Evolutionary conservation across 495 filamentous ascomycete species (phyloP).

Genomic region (Astrocystis sublimbata): DNA sequence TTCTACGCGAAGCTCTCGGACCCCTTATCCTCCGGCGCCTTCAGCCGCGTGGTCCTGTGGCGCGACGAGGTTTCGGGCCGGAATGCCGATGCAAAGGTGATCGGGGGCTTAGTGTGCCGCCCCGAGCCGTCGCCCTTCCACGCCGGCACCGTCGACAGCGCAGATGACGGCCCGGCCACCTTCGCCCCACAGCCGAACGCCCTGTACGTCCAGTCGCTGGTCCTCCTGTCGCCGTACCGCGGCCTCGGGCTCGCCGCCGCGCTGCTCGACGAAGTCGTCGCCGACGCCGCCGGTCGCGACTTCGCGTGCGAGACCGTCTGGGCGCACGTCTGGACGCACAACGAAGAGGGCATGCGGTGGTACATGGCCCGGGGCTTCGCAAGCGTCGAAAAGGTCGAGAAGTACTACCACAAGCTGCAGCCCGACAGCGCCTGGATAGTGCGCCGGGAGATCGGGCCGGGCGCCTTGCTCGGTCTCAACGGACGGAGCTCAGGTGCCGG

Average conservation of each 20-base stretch:
- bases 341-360: slow-evolving; percentile 83
- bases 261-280: slow-evolving; percentile 62
- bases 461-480: slow-evolving; percentile 7
- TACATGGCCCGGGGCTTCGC: slow-evolving; percentile 81
- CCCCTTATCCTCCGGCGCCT: slow-evolving; percentile 62
- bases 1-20: slow-evolving; percentile 81
- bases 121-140: slow-evolving; percentile 56
- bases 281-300: slow-evolving; percentile 37
- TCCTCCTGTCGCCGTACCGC: slow-evolving; percentile 80
- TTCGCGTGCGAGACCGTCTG: slow-evolving; percentile 51
- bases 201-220: slow-evolving; percentile 89
- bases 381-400: slow-evolving; percentile 53
- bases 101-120: slow-evolving; percentile 83
- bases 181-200: slow-evolving; percentile 31
- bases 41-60: slow-evolving; percentile 76
- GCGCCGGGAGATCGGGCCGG: slow-evolving; percentile 41
- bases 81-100: slow-evolving; percentile 54
- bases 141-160: slow-evolving; percentile 4
- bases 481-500: background rate
- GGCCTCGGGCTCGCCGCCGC: slow-evolving; percentile 74
- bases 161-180: slow-evolving; percentile 7
- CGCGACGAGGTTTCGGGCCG: slow-evolving; percentile 34
- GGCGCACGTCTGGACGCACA: slow-evolving; percentile 94
- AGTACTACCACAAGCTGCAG: slow-evolving; percentile 83
- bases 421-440: slow-evolving; percentile 81